Base-by-base conservation (phyloP, 306 rosid genomes). In the Vigna angularis region DNA sequence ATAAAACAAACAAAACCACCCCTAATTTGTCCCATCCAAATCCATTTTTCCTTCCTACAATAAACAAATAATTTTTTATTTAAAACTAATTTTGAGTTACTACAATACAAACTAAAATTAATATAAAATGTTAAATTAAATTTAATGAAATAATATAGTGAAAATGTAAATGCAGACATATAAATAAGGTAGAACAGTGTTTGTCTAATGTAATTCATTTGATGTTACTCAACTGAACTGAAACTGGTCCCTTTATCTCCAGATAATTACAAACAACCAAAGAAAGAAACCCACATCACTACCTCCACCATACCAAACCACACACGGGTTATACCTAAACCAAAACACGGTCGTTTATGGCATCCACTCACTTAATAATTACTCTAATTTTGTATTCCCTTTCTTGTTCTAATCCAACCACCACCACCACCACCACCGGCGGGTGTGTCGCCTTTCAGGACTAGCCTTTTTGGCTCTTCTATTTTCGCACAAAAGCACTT, bases 401-500 rank as follows among this genome's bases (percentile, higher is more conserved):
- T 12, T 11, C 16, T 6, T 30, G 16, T 55, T 38, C 70, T 56
- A 57, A 77, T 67, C 81, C 69, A 56, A 24, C 67, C 45, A 62
- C 69, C 24, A 15, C 26, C 61, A 55, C 38, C 38, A 34, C 24
- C 58, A 53, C 32, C 40, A 20, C 22, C 22, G 22, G 22, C 22
- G 1, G 51, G 11, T 65, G 47, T 66, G 17, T 53, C 11, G 9
- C 7, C 74, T 70, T 28, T 4, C 59, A 69, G 76, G 70, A 59
- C 14, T 73, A 67, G 57, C 17, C 59, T 26, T 69, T 36, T 58
- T 72, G 50, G 44, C 79, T 76, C 78, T 86, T 66, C 79, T 53
- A 80, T 74, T 87, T 75, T 84, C 81, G 51, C 40, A 78, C 15
- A 45, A 45, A 3, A 45, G 12, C 50, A 15, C 50, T 45, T 45